Conservation (phyloP, 2,329 filamentous ascomycete genomes). For the Calonectria leucothoes region DNA sequence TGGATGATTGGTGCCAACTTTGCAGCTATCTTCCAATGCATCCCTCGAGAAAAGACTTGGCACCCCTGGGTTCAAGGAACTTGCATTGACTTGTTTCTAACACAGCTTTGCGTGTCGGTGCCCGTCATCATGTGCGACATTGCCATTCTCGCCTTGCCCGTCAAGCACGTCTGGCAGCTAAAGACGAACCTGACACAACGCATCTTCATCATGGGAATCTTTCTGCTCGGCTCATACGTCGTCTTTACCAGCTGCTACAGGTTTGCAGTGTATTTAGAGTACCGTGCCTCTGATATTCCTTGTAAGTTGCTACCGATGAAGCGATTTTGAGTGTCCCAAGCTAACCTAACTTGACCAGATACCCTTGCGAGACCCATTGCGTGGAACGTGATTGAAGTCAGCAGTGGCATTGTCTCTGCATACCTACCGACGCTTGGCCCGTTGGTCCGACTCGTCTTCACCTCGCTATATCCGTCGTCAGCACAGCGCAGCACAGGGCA, state of each 20-base stretch:
- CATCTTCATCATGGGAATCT: neutral
- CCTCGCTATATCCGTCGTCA: neutral
- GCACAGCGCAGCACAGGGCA: neutral
- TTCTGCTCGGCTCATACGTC: neutral
- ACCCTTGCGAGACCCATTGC: neutral
- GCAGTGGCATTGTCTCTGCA: neutral
- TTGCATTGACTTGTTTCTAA: neutral
- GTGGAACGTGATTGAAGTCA: neutral
- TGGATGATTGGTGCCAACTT: neutral
- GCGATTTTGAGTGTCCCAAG: neutral
- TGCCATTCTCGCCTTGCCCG: neutral
- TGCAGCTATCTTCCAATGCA: neutral
- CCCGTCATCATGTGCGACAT: slow-evolving; percentile 4
- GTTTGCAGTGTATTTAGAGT: neutral
- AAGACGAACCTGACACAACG: neutral
- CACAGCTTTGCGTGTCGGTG: neutral
- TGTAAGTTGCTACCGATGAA: neutral
- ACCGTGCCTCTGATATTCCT: neutral
- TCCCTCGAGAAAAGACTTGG: neutral
- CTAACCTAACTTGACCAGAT: neutral
- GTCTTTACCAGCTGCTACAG: neutral
- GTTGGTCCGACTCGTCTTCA: neutral
- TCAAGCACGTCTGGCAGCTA: neutral
- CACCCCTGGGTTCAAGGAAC: neutral
- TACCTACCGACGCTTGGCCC: neutral